phyloP scores from a whole-genome alignment of 306 rosid genomes.

The Trifolium dubium region DNA sequence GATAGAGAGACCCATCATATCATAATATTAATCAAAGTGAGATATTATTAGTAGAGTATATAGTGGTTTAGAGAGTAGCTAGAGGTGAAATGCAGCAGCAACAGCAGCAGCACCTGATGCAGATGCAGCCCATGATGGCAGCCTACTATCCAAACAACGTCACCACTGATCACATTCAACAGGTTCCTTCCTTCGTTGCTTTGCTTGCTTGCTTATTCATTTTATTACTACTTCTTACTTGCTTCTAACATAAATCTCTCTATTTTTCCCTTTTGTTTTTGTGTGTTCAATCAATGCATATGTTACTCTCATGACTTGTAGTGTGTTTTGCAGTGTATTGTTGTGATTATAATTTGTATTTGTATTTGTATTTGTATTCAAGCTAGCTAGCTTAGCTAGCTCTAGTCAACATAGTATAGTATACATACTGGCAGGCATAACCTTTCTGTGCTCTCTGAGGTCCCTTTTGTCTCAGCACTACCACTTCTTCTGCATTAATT shows the following conservation, averaged over 20 bases:
- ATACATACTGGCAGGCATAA: background rate
- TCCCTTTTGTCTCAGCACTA: slow-evolving; percentile 2
- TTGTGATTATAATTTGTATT: background rate
- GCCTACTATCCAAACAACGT: slow-evolving; percentile 96
- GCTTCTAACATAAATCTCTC: too few relatives aligned
- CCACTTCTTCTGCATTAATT: background rate
- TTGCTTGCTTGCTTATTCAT: background rate
- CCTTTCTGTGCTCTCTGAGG: background rate
- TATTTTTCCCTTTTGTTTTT: too few relatives aligned
- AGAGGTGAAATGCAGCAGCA: background rate
- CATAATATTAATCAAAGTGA: background rate
- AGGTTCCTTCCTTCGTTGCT: slow-evolving; percentile 49
- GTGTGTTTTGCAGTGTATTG: background rate
- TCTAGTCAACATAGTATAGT: background rate
- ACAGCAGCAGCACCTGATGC: slow-evolving; percentile 99
- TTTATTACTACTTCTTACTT: too few relatives aligned
- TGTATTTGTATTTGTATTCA: background rate
- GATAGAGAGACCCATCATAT: slow-evolving; percentile 7
- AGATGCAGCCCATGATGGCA: slow-evolving; percentile 99
- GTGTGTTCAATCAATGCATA: background rate
- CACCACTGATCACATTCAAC: slow-evolving; percentile 99
- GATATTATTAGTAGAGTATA: background rate
- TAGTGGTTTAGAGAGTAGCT: background rate
- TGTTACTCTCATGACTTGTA: background rate
- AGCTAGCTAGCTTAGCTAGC: background rate